Conservation (phyloP, 2,329 filamentous ascomycete genomes). For the Claviceps spartinae region DNA sequence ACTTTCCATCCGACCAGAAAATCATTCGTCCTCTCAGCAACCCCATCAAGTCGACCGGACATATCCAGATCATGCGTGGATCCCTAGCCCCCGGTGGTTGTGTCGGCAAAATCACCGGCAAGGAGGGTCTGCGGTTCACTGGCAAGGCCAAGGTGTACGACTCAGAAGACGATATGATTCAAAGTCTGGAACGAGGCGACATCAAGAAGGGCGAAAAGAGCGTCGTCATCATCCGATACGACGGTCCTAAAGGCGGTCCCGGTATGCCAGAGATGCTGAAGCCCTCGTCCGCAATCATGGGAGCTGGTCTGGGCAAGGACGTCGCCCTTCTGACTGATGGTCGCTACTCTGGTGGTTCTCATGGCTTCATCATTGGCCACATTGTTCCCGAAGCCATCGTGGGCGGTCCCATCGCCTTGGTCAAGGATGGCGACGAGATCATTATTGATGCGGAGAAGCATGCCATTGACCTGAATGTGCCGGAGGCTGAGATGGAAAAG, state of each 20-base stretch:
- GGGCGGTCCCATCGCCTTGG: constrained; percentile 71
- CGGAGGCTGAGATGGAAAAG: constrained; percentile 47
- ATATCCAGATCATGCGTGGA: constrained; percentile 78
- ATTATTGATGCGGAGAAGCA: constrained; percentile 70
- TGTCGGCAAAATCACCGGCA: constrained; percentile 88
- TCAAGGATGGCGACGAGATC: constrained; percentile 68
- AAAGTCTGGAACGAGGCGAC: constrained; percentile 59
- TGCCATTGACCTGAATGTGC: constrained; percentile 52
- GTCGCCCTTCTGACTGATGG: constrained; percentile 63
- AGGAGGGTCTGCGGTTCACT: constrained; percentile 73
- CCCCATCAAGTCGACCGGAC: constrained; percentile 77
- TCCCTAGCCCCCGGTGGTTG: constrained; percentile 76
- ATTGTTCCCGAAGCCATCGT: constrained; percentile 79
- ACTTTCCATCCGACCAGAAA: constrained; percentile 61
- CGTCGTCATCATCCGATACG: constrained; percentile 82
- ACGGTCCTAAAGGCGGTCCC: constrained; percentile 83
- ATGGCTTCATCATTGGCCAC: constrained; percentile 80
- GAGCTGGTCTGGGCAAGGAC: constrained; percentile 65
- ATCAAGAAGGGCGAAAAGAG: constrained; percentile 81
- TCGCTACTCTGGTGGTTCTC: constrained; percentile 66
- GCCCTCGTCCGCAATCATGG: constrained; percentile 87
- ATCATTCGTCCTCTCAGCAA: constrained; percentile 71
- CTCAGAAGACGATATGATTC: constrained; percentile 69
- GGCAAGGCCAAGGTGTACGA: constrained; percentile 75
- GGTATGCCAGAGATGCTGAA: constrained; percentile 95